Evolutionary conservation across 169 alveolate genomes (phyloP).

Genomic region (Neospora caninum): DNA sequence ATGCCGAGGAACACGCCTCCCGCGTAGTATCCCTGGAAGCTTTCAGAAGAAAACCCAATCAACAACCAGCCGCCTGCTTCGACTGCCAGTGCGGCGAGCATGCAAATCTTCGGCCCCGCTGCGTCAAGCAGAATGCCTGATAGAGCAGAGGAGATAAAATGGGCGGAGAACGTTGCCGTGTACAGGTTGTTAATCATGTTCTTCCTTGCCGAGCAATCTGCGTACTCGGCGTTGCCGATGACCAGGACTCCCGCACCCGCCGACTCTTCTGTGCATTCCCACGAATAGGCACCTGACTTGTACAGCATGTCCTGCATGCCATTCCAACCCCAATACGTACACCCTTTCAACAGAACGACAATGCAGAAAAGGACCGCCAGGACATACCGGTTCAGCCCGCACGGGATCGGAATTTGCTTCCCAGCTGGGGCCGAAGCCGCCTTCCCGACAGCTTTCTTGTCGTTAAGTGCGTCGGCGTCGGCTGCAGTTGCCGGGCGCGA

Average conservation of each 20-base stretch:
- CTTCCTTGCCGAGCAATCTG: constrained; percentile 59
- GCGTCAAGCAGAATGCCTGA: constrained; percentile 61
- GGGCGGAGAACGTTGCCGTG: constrained; percentile 53
- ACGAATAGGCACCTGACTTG: constrained; percentile 68
- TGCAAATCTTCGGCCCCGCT: constrained; percentile 65
- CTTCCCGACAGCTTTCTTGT: not conserved
- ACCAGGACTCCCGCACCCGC: constrained; percentile 9
- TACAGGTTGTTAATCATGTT: constrained; percentile 51
- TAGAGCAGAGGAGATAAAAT: constrained; percentile 52
- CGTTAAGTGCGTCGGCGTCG: too few species aligned
- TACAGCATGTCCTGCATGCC: constrained; percentile 71
- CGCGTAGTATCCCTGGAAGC: constrained; percentile 54
- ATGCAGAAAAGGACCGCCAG: constrained; percentile 39
- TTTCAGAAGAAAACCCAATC: constrained; percentile 32
- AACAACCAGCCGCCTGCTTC: constrained; percentile 61
- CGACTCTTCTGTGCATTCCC: constrained; percentile 52
- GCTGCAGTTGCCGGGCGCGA: not conserved
- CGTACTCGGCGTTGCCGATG: constrained; percentile 33
- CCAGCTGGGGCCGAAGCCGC: not conserved
- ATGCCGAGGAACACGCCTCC: constrained; percentile 64
- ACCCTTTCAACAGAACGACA: constrained; percentile 61
- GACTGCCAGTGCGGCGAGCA: constrained; percentile 34
- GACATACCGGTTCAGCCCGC: constrained; percentile 48
- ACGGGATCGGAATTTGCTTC: not conserved
- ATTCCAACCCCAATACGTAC: constrained; percentile 74